Percentiles rank a stretch among this genome's conserved stretches.
Evolutionary conservation across 371 early-diverging fungal genomes (phyloP).

Genomic region (Massospora cicadina): DNA sequence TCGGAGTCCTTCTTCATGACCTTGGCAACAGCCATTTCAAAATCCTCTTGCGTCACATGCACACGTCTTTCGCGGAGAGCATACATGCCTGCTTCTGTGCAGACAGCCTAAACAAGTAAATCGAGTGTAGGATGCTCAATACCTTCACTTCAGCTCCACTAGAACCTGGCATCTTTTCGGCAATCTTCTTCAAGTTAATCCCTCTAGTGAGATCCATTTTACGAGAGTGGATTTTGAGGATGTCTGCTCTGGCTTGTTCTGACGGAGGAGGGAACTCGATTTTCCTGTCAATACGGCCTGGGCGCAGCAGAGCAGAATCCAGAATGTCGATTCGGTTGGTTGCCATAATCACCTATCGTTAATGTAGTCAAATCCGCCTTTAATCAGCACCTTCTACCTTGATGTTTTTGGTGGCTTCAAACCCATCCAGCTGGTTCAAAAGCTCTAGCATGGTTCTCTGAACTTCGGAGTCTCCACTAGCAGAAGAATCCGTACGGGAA

Average conservation of each 20-base stretch:
- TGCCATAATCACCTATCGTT: constrained; percentile 89
- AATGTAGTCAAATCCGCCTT: constrained; percentile 1
- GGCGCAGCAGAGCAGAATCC: constrained; percentile 93
- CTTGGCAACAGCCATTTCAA: constrained; percentile 99
- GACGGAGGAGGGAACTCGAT: constrained; percentile 99
- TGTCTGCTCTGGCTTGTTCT: constrained; percentile 91
- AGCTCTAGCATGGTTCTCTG: constrained; percentile 99
- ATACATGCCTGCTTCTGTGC: constrained; percentile 99
- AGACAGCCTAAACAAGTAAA: constrained; percentile 56
- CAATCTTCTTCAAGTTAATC: constrained; percentile 93
- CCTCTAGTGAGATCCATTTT: constrained; percentile 99
- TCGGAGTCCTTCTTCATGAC: constrained; percentile 98
- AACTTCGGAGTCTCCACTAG: constrained; percentile 93
- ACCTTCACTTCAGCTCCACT: constrained; percentile 97
- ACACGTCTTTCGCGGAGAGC: constrained; percentile 96
- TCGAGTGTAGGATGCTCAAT: background rate
- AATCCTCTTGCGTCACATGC: constrained; percentile 99
- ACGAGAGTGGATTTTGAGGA: constrained; percentile 98
- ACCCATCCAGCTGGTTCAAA: constrained; percentile 98
- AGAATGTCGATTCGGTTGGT: constrained; percentile 99
- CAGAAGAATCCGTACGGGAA: constrained; percentile 68
- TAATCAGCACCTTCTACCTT: constrained; percentile 31
- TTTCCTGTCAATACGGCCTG: constrained; percentile 99
- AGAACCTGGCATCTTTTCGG: constrained; percentile 85
- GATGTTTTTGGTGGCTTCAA: constrained; percentile 97